phyloP scores from a whole-genome alignment of 352 stramenopile species.

The Phytophthora ramorum region DNA sequence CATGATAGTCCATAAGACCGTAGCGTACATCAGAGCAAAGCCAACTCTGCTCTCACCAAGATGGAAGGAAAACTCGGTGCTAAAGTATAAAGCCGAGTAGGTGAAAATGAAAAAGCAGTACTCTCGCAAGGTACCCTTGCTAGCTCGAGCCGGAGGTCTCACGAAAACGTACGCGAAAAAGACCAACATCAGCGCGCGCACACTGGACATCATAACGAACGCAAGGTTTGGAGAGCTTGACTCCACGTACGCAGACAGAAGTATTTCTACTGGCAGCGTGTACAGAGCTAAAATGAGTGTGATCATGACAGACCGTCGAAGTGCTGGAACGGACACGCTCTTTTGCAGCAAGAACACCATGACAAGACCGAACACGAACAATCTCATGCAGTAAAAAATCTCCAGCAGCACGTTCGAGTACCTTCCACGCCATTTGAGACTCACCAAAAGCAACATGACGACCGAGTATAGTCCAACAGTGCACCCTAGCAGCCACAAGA shows the following conservation, averaged over 20 bases:
- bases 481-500: conserved; percentile 60
- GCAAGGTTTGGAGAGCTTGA: conserved; percentile 18
- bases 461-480: conserved; percentile 50
- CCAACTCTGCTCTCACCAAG: conserved; percentile 24
- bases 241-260: conserved; percentile 28
- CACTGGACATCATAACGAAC: conserved; percentile 29
- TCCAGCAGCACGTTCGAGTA: conserved; percentile 38
- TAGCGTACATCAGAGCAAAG: conserved; percentile 43
- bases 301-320: conserved; percentile 45
- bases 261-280: conserved; percentile 29
- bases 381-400: conserved; percentile 55
- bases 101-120: conserved; percentile 47
- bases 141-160: conserved; percentile 32
- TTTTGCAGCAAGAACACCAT: conserved; percentile 69
- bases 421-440: conserved; percentile 37
- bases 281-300: conserved; percentile 46
- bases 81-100: conserved; percentile 48
- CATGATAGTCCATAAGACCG: conserved; percentile 26
- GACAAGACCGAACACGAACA: conserved; percentile 62
- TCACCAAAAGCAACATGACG: conserved; percentile 29
- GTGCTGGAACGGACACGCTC: conserved; percentile 53
- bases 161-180: conserved; percentile 37
- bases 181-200: conserved; percentile 23
- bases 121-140: conserved; percentile 38
- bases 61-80: conserved; percentile 37